phyloP scores from a whole-genome alignment of 345 rosid genomes.

The Fremontodendron californicum region DNA sequence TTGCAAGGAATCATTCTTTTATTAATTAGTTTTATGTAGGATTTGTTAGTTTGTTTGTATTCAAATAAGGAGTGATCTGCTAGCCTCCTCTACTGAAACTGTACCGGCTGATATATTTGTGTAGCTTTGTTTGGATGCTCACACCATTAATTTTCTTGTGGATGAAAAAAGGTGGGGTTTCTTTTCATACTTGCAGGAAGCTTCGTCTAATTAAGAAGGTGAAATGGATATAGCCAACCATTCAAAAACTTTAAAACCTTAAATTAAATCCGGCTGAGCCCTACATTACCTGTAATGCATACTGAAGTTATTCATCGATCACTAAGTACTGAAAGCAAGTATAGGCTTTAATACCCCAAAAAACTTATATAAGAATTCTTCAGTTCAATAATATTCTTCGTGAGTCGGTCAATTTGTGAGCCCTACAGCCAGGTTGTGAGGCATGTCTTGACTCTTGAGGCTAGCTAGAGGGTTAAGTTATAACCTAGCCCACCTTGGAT shows the following conservation, averaged over 20 bases:
- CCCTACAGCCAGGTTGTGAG: conserved; percentile 7
- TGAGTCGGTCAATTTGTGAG: neutral
- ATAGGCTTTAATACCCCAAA: neutral
- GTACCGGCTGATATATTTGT: neutral
- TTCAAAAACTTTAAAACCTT: too few relatives aligned
- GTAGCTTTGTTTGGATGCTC: neutral
- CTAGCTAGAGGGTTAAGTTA: neutral
- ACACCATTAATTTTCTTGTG: neutral
- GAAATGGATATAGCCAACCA: neutral
- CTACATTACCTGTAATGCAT: neutral
- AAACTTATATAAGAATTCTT: neutral
- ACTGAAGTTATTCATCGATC: neutral
- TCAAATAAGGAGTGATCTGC: neutral
- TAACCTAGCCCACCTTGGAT: neutral
- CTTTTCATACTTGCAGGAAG: neutral
- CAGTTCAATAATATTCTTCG: neutral
- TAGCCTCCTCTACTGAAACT: neutral
- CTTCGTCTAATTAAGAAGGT: too few relatives aligned
- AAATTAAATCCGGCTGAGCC: neutral
- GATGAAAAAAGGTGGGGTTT: neutral
- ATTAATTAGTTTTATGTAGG: neutral
- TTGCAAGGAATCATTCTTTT: neutral
- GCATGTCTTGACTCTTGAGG: neutral
- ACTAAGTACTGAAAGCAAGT: neutral
- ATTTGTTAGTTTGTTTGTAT: neutral